Percentiles rank a stretch among this genome's conserved stretches.
phyloP scores from a whole-genome alignment of 352 stramenopile species.

The Pilasporangium apinafurcum region DNA sequence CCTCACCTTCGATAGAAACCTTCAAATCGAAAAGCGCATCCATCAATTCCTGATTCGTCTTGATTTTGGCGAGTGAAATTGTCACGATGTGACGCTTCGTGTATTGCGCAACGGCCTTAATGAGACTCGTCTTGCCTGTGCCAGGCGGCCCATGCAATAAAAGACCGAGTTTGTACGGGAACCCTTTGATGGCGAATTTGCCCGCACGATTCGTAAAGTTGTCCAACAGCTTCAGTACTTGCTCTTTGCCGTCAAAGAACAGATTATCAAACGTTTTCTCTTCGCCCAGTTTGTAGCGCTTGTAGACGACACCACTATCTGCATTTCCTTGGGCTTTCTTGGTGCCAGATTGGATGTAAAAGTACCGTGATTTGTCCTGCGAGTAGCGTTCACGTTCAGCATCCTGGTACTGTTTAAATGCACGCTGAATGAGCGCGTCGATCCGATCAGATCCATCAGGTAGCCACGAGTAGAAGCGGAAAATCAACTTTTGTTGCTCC shows the following conservation, averaged over 20 bases:
- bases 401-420: conserved; percentile 12
- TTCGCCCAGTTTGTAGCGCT: conserved; percentile 54
- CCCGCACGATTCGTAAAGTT: conserved; percentile 37
- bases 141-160: conserved; percentile 68
- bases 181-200: conserved; percentile 60
- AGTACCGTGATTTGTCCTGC: conserved; percentile 8
- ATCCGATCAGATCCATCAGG: conserved; percentile 9
- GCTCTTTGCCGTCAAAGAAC: conserved; percentile 61
- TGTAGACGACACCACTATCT: conserved; percentile 4
- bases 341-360: conserved; percentile 1
- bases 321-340: too few species aligned
- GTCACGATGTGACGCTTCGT: conserved; percentile 40
- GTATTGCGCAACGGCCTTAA: conserved; percentile 54
- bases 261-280: conserved; percentile 63
- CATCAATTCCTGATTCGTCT: conserved; percentile 50
- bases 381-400: conserved; percentile 1
- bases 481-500: conserved; percentile 1
- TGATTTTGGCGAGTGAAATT: conserved; percentile 21
- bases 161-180: conserved; percentile 61
- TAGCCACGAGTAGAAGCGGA: conserved; percentile 3
- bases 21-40: conserved; percentile 36
- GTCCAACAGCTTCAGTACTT: conserved; percentile 33
- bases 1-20: conserved; percentile 24
- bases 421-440: conserved; percentile 11
- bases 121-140: conserved; percentile 66